phyloP scores from a whole-genome alignment of 192 early-diverging fungal genomes.

The Paraglomus occultum region DNA sequence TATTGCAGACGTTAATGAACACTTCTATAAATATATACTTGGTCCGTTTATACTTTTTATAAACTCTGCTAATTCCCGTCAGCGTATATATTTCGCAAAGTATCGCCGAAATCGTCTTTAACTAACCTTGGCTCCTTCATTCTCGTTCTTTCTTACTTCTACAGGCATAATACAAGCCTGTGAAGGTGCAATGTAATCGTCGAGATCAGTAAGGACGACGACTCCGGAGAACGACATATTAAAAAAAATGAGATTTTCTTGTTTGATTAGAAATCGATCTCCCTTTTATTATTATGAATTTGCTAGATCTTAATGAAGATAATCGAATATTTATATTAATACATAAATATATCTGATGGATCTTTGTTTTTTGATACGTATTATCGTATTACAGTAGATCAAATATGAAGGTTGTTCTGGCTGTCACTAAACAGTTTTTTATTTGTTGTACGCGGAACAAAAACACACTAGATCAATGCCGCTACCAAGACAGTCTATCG shows the following conservation, averaged over 20 bases:
- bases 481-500: too few species aligned
- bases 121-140: constrained; percentile 38
- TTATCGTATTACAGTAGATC: too few species aligned
- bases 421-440: too few species aligned
- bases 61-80: not conserved
- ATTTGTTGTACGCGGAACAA: too few species aligned
- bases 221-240: constrained; percentile 84
- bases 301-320: too few species aligned
- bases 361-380: too few species aligned
- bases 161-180: constrained; percentile 98
- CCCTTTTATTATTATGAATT: too few species aligned
- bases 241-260: constrained; percentile 16
- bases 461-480: too few species aligned
- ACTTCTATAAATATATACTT: constrained; percentile 8
- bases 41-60: constrained; percentile 8
- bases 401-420: too few species aligned
- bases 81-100: not conserved
- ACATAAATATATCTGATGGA: too few species aligned
- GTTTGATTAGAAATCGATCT: not conserved
- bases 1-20: constrained; percentile 27
- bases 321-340: too few species aligned
- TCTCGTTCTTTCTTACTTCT: constrained; percentile 65
- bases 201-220: constrained; percentile 87
- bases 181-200: constrained; percentile 96
- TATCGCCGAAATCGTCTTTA: not conserved